Evolutionary conservation across 257 asterid species (phyloP), one percentile per base, ranked within the genome.

Genomic region (Haberlea rhodopensis): DNA sequence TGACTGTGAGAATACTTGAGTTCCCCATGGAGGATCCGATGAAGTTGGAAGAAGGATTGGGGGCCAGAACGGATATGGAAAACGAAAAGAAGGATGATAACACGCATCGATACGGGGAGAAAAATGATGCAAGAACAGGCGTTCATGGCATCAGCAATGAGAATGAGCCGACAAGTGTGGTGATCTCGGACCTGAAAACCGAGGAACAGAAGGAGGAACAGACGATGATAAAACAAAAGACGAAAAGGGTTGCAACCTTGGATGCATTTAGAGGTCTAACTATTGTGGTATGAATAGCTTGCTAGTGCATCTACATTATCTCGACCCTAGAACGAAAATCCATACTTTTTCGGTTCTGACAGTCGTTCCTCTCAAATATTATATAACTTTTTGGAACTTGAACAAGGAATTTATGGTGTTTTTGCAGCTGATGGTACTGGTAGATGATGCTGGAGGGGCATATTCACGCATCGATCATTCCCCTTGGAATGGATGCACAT

Each of bases 401-500:
- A 31, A 58, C 18, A 16, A 24, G 40, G 5, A 37, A 22, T 34
- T 37, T 37, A 37, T 18, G 9, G 23, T 21, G 8, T 6, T 18
- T 5, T 16, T 73, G 70, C 68, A 90, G 96, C 45, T 90, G 72
- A 90, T 91, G 97, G 75, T 91, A 66, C 81, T 91, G 10, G 97
- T 88, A 1, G 97, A 91, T 64, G 96, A 91, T 72, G 96, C 85
- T 22, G 97, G 97, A 69, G 81, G 63, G 59, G 88, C 78, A 11
- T 88, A 80, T 69, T 71, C 89, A 7, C 68, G 88, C 6, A 86
- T 88, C 16, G 94, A 91, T 73, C 97, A 91, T 66, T 91, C 97
- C 4, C 97, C 97, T 0, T 88, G 97, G 97, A 88, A 91, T 21
- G 97, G 97, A 16, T 91, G 94, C 84, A 91, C 95, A 0, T 73